phyloP scores from a whole-genome alignment of 2,329 filamentous ascomycete species.

The Hypoxylon sp. region DNA sequence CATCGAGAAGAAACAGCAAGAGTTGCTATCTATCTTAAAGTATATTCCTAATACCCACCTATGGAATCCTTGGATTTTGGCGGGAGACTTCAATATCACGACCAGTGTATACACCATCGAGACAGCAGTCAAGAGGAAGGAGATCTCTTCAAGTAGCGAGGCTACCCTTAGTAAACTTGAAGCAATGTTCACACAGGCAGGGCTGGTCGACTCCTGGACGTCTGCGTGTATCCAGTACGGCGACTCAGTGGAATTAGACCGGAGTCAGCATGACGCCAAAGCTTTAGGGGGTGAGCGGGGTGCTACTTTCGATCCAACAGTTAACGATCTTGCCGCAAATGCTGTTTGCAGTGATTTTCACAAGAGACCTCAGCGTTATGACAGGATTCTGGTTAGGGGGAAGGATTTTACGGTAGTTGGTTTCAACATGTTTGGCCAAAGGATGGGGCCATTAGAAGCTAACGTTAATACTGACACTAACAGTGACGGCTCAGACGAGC shows the following conservation, averaged over 20 bases:
- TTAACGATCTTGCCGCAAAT: slow-evolving; percentile 69
- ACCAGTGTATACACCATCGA: slow-evolving; percentile 72
- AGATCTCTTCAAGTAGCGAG: slow-evolving; percentile 66
- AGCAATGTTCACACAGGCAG: slow-evolving; percentile 59
- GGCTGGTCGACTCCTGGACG: slow-evolving; percentile 68
- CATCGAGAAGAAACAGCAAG: slow-evolving; percentile 69
- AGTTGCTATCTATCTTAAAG: slow-evolving; percentile 66
- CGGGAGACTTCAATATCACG: slow-evolving; percentile 76
- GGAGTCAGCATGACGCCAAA: slow-evolving; percentile 49
- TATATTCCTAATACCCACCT: slow-evolving; percentile 62
- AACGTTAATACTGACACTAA: slow-evolving; percentile 9
- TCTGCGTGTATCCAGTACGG: slow-evolving; percentile 61
- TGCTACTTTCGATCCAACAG: slow-evolving; percentile 74
- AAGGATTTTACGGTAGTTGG: slow-evolving; percentile 58
- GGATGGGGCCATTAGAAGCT: slow-evolving; percentile 46
- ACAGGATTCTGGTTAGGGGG: slow-evolving; percentile 71
- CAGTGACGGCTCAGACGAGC: slow-evolving; percentile 20
- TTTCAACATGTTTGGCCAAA: slow-evolving; percentile 73
- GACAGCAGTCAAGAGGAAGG: slow-evolving; percentile 65
- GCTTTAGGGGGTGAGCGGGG: slow-evolving; percentile 73
- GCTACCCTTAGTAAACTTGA: slow-evolving; percentile 64
- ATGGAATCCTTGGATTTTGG: slow-evolving; percentile 68
- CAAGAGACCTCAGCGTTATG: slow-evolving; percentile 75
- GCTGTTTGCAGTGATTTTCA: slow-evolving; percentile 64
- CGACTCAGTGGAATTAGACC: slow-evolving; percentile 57